Conservation (phyloP, 1,139 yeast genomes). For the Blastobotrys buckinghamii region DNA sequence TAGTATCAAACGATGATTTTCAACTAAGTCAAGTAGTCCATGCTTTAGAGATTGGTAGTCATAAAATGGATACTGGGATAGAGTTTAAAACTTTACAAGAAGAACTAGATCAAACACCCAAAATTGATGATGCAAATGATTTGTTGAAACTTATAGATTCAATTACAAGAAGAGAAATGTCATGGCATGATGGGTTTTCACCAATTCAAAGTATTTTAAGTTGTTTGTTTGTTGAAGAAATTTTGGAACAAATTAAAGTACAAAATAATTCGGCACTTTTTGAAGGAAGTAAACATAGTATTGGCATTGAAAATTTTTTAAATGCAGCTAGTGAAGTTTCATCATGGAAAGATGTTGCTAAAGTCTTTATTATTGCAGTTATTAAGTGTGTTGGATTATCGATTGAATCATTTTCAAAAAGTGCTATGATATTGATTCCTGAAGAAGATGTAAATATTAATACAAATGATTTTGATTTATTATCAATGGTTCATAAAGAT, state of each 20-base stretch:
- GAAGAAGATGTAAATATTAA: conserved; percentile 31
- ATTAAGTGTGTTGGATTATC: conserved; percentile 25
- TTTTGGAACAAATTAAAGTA: conserved; percentile 20
- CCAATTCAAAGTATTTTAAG: conserved; percentile 34
- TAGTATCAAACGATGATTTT: conserved; percentile 27
- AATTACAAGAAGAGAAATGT: conserved; percentile 30
- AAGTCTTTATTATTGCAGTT: conserved; percentile 24
- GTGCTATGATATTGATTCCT: conserved; percentile 21
- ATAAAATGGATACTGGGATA: conserved; percentile 38
- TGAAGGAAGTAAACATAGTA: conserved; percentile 3
- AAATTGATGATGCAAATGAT: conserved; percentile 21
- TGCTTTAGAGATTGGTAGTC: conserved; percentile 36
- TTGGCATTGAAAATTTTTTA: conserved; percentile 11
- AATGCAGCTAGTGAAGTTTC: conserved; percentile 12
- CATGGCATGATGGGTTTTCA: conserved; percentile 37
- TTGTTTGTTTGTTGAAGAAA: conserved; percentile 33
- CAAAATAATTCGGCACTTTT: neutral
- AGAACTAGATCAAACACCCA: conserved; percentile 24
- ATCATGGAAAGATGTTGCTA: conserved; percentile 24
- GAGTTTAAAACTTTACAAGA: conserved; percentile 25
- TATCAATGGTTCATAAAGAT: conserved; percentile 20
- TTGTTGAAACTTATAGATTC: conserved; percentile 28
- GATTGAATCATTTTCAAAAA: conserved; percentile 17
- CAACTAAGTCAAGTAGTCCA: conserved; percentile 32
- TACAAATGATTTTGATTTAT: conserved; percentile 21